Conservation (phyloP, 371 early-diverging fungal species). For the Mortierella sp. region DNA sequence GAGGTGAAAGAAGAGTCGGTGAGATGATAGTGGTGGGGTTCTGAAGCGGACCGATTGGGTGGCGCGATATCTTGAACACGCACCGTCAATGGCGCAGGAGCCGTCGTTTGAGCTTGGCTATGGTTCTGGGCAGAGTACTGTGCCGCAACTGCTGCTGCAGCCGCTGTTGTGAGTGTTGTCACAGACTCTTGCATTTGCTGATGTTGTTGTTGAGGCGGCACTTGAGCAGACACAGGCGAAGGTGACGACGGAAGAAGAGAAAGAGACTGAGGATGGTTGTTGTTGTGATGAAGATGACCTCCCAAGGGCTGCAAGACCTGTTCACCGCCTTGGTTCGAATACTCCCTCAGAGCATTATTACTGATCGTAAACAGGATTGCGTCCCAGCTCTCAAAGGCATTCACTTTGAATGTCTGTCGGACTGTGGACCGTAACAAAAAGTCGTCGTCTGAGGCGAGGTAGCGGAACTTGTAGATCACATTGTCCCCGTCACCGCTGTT, state of each 20-base stretch:
- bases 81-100: neutral
- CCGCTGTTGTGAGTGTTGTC: neutral
- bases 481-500: neutral
- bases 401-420: slow-evolving; percentile 78
- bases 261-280: neutral
- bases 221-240: neutral
- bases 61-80: neutral
- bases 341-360: slow-evolving; percentile 32
- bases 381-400: slow-evolving; percentile 80
- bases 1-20: neutral
- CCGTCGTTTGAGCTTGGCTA: neutral
- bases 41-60: neutral
- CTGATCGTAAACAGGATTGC: slow-evolving; percentile 75
- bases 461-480: slow-evolving; percentile 52
- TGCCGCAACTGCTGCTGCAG: neutral
- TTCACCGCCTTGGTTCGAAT: slow-evolving; percentile 8
- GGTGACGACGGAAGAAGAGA: neutral
- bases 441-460: slow-evolving; percentile 85
- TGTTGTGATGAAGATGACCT: neutral
- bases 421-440: slow-evolving; percentile 78
- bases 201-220: neutral
- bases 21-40: neutral
- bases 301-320: neutral
- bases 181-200: slow-evolving; percentile 5
- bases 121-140: neutral